These are phyloP conservation scores for Rhytidhysteron rufulum DNA, from an alignment of 2,329 filamentous ascomycete species.

Conservation along the genomic window DNA sequence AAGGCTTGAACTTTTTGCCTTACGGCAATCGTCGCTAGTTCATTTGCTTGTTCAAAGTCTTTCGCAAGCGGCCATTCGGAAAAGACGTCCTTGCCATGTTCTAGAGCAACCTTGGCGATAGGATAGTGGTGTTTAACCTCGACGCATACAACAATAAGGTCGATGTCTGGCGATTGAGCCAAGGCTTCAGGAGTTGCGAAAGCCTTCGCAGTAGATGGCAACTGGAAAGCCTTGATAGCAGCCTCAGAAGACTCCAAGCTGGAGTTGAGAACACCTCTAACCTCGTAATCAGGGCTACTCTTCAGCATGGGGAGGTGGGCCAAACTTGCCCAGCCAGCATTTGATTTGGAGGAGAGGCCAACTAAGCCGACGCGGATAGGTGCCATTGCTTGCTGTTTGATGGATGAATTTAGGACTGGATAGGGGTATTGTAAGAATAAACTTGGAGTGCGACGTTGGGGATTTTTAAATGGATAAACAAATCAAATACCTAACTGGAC, in stretches of 20 bases:
- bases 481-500: no score
- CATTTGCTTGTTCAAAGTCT: slow-evolving; percentile 32
- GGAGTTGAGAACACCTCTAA: slow-evolving; percentile 45
- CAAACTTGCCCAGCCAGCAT: slow-evolving; percentile 20
- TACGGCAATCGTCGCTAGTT: slow-evolving; percentile 36
- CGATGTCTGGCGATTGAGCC: slow-evolving; percentile 39
- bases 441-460: no score
- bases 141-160: slow-evolving; percentile 41
- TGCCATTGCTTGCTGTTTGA: slow-evolving; percentile 2
- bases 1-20: slow-evolving; percentile 36
- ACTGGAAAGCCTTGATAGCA: slow-evolving; percentile 36
- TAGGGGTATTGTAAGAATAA: no score
- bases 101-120: slow-evolving; percentile 33
- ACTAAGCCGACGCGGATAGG: slow-evolving; percentile 15
- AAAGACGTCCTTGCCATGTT: slow-evolving; percentile 40
- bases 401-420: no score
- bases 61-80: slow-evolving; percentile 44
- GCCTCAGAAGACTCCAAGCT: slow-evolving; percentile 34
- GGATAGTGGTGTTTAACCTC: slow-evolving; percentile 36
- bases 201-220: slow-evolving; percentile 35
- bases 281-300: slow-evolving; percentile 30
- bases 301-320: slow-evolving; percentile 33
- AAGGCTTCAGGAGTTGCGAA: slow-evolving; percentile 40
- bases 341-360: slow-evolving; percentile 11
- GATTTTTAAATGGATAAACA: no score